Evolutionary conservation across 2,329 filamentous ascomycete species (phyloP).

Genomic region (Fusarium burgessii): DNA sequence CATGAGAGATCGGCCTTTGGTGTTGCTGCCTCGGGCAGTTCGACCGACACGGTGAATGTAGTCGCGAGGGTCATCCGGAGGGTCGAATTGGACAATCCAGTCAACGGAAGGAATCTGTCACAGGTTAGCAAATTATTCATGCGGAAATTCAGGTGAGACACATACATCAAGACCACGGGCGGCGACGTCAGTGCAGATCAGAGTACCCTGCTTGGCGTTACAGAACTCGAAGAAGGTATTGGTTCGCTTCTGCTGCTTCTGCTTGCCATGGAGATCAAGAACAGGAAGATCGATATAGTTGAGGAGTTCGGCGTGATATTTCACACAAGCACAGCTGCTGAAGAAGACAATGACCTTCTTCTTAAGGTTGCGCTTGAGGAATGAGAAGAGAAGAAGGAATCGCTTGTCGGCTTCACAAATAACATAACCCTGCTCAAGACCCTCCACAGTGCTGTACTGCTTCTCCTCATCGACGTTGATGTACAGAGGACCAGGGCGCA

Average conservation of each 20-base stretch:
- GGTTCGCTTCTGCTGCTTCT: conserved; percentile 99
- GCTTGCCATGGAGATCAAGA: conserved; percentile 89
- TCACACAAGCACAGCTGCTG: conserved; percentile 90
- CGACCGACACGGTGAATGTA: conserved; percentile 98
- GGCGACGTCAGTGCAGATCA: conserved; percentile 97
- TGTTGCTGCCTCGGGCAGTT: conserved; percentile 86
- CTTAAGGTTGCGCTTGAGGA: conserved; percentile 88
- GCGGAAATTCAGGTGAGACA: conserved; percentile 12
- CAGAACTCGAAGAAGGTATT: conserved; percentile 98
- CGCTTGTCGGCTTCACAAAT: conserved; percentile 93
- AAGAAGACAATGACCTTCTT: conserved; percentile 99
- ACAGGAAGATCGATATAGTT: conserved; percentile 98
- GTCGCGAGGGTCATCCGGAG: conserved; percentile 88
- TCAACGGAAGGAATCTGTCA: conserved; percentile 87
- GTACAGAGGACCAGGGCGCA: conserved; percentile 90
- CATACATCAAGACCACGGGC: conserved; percentile 89
- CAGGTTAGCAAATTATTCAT: conserved; percentile 22
- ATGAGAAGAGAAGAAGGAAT: conserved; percentile 93
- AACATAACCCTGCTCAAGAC: conserved; percentile 95
- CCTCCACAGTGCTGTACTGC: conserved; percentile 91
- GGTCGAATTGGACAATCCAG: conserved; percentile 97
- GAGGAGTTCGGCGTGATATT: conserved; percentile 94
- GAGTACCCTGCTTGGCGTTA: conserved; percentile 80
- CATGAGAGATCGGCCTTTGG: conserved; percentile 88
- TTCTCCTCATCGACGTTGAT: conserved; percentile 96